phyloP scores from a whole-genome alignment of 2,329 filamentous ascomycete species.

The Diaporthe ilicicola region DNA sequence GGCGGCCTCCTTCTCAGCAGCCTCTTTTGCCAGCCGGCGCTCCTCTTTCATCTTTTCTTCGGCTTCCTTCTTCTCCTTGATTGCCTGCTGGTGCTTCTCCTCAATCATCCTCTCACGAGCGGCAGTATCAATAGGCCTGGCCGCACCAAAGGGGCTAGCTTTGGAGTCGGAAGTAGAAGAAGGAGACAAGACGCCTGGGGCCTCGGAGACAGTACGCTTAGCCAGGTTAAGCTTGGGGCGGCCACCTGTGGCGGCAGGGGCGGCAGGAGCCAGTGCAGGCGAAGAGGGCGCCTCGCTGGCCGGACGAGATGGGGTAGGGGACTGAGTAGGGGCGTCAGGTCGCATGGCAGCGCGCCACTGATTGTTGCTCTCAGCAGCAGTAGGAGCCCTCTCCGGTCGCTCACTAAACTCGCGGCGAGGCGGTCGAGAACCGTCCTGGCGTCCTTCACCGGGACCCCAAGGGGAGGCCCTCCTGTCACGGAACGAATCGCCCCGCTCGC shows the following conservation, averaged over 20 bases:
- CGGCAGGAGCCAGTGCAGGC: constrained; percentile 60
- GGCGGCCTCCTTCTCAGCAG: constrained; percentile 66
- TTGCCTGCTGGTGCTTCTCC: constrained; percentile 78
- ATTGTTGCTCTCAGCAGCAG: constrained; percentile 90
- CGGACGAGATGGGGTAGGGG: constrained; percentile 74
- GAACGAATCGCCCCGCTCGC: constrained; percentile 61
- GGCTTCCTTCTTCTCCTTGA: constrained; percentile 85
- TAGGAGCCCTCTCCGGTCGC: constrained; percentile 73
- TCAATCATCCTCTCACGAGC: constrained; percentile 89
- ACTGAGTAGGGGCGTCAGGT: constrained; percentile 72
- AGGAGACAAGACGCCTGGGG: constrained; percentile 58
- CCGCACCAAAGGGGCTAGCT: constrained; percentile 91
- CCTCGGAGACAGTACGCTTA: constrained; percentile 90
- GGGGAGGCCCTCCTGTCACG: constrained; percentile 70
- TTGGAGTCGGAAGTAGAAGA: constrained; percentile 74
- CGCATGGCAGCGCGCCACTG: constrained; percentile 94
- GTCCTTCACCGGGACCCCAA: constrained; percentile 73
- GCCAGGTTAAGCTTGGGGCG: constrained; percentile 87
- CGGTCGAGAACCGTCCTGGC: constrained; percentile 80
- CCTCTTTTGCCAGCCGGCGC: constrained; percentile 70
- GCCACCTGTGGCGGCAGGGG: constrained; percentile 60
- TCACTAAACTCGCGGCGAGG: constrained; percentile 80
- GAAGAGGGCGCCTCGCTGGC: constrained; percentile 80
- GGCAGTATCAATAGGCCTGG: constrained; percentile 92
- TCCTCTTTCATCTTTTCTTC: constrained; percentile 88